Conservation (phyloP, 768 basidiomycete species). For the Xanthoconium purpureum region DNA sequence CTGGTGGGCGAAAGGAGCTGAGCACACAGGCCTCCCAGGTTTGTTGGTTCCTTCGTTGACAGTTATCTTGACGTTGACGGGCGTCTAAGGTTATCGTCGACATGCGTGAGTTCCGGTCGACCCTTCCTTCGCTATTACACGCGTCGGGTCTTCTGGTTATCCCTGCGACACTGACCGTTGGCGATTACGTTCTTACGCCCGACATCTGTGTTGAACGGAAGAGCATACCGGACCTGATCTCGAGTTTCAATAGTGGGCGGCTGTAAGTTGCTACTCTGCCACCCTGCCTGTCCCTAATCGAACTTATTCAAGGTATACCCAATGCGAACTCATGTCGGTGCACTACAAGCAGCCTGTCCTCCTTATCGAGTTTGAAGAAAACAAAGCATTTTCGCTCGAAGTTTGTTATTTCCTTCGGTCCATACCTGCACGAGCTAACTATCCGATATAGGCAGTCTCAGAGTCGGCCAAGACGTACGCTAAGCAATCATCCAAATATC, state of each 20-base stretch:
- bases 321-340: conserved; percentile 95
- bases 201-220: conserved; percentile 97
- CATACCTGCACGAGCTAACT: background rate
- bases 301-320: conserved; percentile 68
- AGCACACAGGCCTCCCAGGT: conserved; percentile 66
- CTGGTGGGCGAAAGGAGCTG: conserved; percentile 75
- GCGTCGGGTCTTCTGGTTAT: conserved; percentile 74
- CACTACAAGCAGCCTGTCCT: conserved; percentile 94
- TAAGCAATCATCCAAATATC: conserved; percentile 56
- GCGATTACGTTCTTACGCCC: conserved; percentile 93
- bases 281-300: background rate
- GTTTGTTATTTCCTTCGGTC: conserved; percentile 38
- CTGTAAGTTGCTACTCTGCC: conserved; percentile 58
- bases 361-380: conserved; percentile 96
- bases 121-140: conserved; percentile 86
- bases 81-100: conserved; percentile 84
- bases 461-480: conserved; percentile 62
- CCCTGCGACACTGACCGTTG: conserved; percentile 91
- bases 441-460: conserved; percentile 47
- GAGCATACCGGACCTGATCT: conserved; percentile 87
- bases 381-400: conserved; percentile 90
- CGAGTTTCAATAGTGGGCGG: conserved; percentile 90
- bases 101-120: conserved; percentile 94
- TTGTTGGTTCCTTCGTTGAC: background rate
- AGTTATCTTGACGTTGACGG: background rate